Conservation (phyloP, 176 grass and related monocot genomes). For the Calamus simplicifolius region DNA sequence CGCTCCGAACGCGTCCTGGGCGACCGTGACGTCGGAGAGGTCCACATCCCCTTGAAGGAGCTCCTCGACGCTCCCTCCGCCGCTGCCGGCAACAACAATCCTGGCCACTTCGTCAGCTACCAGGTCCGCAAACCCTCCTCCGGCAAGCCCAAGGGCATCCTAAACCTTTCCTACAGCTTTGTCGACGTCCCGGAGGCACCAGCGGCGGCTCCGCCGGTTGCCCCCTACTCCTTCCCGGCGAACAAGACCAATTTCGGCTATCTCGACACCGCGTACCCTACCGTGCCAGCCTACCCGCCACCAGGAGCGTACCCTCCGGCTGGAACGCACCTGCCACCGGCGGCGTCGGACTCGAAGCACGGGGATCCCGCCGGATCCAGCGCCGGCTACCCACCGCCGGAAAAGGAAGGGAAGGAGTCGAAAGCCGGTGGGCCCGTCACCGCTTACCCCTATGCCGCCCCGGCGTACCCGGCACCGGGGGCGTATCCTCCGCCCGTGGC, state of each 20-base stretch:
- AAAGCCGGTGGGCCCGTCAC: constrained; percentile 38
- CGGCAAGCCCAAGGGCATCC: constrained; percentile 58
- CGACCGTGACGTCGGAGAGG: constrained; percentile 75
- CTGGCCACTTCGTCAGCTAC: constrained; percentile 53
- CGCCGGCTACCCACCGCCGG: too few species aligned
- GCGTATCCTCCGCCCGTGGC: background rate
- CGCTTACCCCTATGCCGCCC: constrained; percentile 35
- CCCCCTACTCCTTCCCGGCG: too few species aligned
- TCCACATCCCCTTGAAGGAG: constrained; percentile 63
- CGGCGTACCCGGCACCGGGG: background rate
- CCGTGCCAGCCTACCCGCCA: too few species aligned
- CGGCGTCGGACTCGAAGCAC: background rate
- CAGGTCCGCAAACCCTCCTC: constrained; percentile 55
- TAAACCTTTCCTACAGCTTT: constrained; percentile 81
- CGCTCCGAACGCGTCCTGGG: constrained; percentile 56
- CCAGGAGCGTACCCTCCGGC: too few species aligned
- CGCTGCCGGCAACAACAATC: constrained; percentile 17
- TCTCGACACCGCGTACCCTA: too few species aligned
- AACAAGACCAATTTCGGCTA: too few species aligned
- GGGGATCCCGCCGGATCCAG: too few species aligned
- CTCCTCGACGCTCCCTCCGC: constrained; percentile 29
- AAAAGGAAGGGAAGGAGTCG: background rate
- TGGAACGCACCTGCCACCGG: constrained; percentile 9
- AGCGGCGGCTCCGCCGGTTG: constrained; percentile 3
- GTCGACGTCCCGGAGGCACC: constrained; percentile 28